Evolutionary conservation across 441 rosid genomes (phyloP).

Genomic region (Biscutella auriculata): DNA sequence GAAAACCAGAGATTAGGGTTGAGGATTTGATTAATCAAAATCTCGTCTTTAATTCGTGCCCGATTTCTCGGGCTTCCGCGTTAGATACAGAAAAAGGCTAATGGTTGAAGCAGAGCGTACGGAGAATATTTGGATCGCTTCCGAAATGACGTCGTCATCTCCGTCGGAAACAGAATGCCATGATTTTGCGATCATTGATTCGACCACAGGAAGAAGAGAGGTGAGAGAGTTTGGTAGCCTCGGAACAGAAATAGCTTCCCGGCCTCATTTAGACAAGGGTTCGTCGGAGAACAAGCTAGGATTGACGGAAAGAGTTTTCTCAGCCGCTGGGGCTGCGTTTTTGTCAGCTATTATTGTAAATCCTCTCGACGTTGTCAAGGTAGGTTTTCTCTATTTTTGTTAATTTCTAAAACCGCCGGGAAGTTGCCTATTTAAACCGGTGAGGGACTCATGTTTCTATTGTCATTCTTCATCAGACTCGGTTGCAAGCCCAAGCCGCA

Average conservation of each 20-base stretch:
- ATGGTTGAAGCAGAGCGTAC: conserved; percentile 21
- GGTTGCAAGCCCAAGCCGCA: conserved; percentile 96
- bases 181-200: conserved; percentile 20
- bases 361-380: conserved; percentile 89
- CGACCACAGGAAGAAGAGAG: conserved; percentile 16
- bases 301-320: conserved; percentile 50
- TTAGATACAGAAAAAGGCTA: background rate
- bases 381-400: background rate
- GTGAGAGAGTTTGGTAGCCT: conserved; percentile 13
- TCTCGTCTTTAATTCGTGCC: background rate
- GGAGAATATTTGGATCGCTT: conserved; percentile 20
- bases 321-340: conserved; percentile 89
- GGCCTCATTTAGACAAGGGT: conserved; percentile 10
- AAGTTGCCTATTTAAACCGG: background rate
- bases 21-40: background rate
- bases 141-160: conserved; percentile 14
- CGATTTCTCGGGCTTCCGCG: background rate
- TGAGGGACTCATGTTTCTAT: background rate
- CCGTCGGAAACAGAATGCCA: conserved; percentile 9
- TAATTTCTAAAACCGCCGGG: background rate
- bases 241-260: too few species aligned
- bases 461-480: conserved; percentile 40
- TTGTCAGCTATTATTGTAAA: conserved; percentile 67
- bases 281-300: conserved; percentile 36
- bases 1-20: background rate